Conservation (phyloP, 768 basidiomycete species). For the Trichaptum fuscoviolaceum region DNA sequence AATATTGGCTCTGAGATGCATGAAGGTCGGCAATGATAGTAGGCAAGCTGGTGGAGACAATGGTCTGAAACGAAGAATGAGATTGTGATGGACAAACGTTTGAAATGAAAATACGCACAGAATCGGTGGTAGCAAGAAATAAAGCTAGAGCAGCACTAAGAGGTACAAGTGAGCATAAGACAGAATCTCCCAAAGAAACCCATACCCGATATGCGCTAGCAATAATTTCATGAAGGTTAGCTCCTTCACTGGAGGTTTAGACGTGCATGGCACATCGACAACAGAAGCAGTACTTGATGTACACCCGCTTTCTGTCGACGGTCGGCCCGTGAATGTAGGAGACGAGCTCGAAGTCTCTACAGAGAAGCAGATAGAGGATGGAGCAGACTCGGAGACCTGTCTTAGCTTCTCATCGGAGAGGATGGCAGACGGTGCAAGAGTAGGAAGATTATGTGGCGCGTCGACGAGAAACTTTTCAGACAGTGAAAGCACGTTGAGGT, state of each 20-base stretch:
- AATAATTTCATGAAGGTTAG: constrained; percentile 56
- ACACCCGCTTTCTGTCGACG: background rate
- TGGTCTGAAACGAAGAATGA: constrained; percentile 33
- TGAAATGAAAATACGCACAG: constrained; percentile 41
- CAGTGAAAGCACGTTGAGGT: background rate
- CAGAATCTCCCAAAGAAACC: constrained; percentile 5
- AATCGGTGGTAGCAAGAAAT: constrained; percentile 84
- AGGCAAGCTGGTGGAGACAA: constrained; percentile 80
- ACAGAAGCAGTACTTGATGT: background rate
- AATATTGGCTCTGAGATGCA: constrained; percentile 69
- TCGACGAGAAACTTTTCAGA: background rate
- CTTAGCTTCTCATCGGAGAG: background rate
- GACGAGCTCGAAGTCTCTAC: background rate
- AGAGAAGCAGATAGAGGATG: background rate
- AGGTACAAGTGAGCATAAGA: constrained; percentile 3
- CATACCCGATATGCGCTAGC: constrained; percentile 65
- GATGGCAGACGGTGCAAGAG: background rate
- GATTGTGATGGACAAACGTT: constrained; percentile 10
- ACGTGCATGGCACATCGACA: background rate
- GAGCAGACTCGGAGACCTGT: background rate
- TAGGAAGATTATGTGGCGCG: background rate
- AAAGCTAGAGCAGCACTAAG: constrained; percentile 69
- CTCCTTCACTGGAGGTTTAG: constrained; percentile 13
- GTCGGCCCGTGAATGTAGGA: background rate
- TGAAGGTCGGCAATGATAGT: constrained; percentile 68